A percentile compares a stretch with the other conserved stretches of the same genome.
Evolutionary conservation across 306 rosid genomes (phyloP).

Genomic region (Hylodesmum podocarpum): DNA sequence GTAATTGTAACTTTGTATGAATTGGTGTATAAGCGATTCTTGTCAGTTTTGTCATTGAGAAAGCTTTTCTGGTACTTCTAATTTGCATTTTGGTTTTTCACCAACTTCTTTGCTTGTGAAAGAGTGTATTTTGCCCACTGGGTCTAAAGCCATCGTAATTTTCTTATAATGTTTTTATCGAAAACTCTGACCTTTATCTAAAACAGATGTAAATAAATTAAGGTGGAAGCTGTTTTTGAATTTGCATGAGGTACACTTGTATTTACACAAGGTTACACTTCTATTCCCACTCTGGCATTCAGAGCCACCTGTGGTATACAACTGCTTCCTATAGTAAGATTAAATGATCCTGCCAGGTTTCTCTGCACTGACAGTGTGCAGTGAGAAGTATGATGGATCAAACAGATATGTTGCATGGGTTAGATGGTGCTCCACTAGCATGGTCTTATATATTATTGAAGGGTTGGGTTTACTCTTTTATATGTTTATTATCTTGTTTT

Average conservation of each 20-base stretch:
- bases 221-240: constrained; percentile 60
- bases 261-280: constrained; percentile 26
- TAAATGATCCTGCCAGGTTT: constrained; percentile 94
- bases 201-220: not conserved
- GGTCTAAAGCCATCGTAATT: constrained; percentile 5
- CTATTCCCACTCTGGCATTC: constrained; percentile 65
- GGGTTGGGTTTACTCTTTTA: not conserved
- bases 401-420: constrained; percentile 39
- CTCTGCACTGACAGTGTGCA: constrained; percentile 99
- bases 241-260: too few species aligned
- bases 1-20: not conserved
- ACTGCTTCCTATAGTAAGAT: constrained; percentile 77
- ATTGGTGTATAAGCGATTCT: not conserved
- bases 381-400: constrained; percentile 99
- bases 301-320: constrained; percentile 60
- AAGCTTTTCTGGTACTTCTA: not conserved
- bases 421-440: constrained; percentile 9
- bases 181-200: not conserved
- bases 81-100: not conserved
- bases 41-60: not conserved
- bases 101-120: constrained; percentile 12
- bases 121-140: not conserved
- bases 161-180: constrained; percentile 6
- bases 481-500: not conserved
- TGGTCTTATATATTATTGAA: not conserved